A percentile compares a stretch with the other conserved stretches of the same genome.
phyloP scores from a whole-genome alignment of 1,284 basidiomycete species.

The Takashimella koratensis region DNA sequence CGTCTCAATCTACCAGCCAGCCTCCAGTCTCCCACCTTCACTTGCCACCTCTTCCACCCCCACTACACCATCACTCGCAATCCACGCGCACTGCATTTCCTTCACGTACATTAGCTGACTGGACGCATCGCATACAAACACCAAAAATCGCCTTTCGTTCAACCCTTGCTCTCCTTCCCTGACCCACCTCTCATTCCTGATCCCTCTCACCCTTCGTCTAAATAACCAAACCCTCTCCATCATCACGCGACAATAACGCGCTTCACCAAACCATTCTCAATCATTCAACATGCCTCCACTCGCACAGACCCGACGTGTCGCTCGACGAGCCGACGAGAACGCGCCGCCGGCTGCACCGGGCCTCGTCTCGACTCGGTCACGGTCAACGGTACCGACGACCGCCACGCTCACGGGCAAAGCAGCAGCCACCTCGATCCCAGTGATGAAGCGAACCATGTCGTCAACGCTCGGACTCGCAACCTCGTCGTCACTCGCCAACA shows the following conservation, averaged over 20 bases:
- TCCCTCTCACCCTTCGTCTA: background rate
- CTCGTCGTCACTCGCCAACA: constrained; percentile 5
- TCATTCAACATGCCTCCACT: background rate
- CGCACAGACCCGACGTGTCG: constrained; percentile 38
- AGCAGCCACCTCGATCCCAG: constrained; percentile 30
- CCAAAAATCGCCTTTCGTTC: background rate
- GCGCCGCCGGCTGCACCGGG: constrained; percentile 31
- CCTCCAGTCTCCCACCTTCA: background rate
- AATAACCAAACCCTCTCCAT: too few species aligned
- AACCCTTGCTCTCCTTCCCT: background rate
- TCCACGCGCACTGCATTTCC: background rate
- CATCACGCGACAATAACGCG: background rate
- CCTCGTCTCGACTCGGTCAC: constrained; percentile 24
- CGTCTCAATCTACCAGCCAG: background rate
- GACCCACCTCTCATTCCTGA: background rate
- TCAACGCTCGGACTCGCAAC: constrained; percentile 14
- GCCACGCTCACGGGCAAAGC: constrained; percentile 12
- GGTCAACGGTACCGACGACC: constrained; percentile 10
- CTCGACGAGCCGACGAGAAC: constrained; percentile 41
- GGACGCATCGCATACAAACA: background rate
- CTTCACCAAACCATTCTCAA: background rate
- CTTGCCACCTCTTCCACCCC: background rate
- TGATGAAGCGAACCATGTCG: constrained; percentile 33
- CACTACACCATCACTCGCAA: too few species aligned
- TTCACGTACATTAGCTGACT: background rate